These are phyloP conservation scores for Funneliformis geosporum DNA, from an alignment of 192 early-diverging fungal species.

Conservation along the genomic window DNA sequence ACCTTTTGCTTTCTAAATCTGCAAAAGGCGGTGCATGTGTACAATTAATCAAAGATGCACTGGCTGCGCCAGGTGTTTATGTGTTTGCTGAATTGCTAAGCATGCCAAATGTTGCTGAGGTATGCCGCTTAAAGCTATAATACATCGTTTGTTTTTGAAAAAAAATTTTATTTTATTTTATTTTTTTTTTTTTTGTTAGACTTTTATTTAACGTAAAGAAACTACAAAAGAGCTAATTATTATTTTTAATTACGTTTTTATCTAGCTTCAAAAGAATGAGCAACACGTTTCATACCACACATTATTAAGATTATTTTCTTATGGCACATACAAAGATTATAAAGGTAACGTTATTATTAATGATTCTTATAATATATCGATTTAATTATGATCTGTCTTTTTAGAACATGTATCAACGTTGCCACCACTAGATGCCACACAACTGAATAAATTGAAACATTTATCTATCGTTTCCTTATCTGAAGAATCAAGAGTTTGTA, in stretches of 20 bases:
- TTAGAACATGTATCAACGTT: slow-evolving; percentile 51
- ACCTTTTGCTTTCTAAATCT: slow-evolving; percentile 71
- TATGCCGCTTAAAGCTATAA: slow-evolving; percentile 31
- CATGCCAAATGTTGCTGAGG: slow-evolving; percentile 68
- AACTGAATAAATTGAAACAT: slow-evolving; percentile 64
- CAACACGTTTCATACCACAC: slow-evolving; percentile 53
- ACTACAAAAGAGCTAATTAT: neutral
- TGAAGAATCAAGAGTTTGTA: slow-evolving; percentile 55
- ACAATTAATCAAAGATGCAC: slow-evolving; percentile 71
- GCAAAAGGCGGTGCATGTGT: slow-evolving; percentile 73
- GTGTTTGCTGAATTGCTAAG: slow-evolving; percentile 79
- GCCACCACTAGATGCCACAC: slow-evolving; percentile 48
- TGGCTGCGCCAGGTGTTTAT: slow-evolving; percentile 71
- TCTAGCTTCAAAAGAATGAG: slow-evolving; percentile 48
- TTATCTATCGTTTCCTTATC: slow-evolving; percentile 81
- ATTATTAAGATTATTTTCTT: slow-evolving; percentile 79
- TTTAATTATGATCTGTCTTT: slow-evolving; percentile 3
- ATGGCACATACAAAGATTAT: slow-evolving; percentile 79
- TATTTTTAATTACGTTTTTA: neutral
- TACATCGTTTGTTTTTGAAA: neutral
- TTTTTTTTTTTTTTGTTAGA: neutral
- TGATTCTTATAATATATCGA: neutral
- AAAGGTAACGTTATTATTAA: slow-evolving; percentile 49
- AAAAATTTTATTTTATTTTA: neutral
- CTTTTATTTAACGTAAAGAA: neutral